A percentile compares a stretch with the other conserved stretches of the same genome.
phyloP scores from a whole-genome alignment of 2,329 filamentous ascomycete genomes.

The Cryoendolithus antarcticus region DNA sequence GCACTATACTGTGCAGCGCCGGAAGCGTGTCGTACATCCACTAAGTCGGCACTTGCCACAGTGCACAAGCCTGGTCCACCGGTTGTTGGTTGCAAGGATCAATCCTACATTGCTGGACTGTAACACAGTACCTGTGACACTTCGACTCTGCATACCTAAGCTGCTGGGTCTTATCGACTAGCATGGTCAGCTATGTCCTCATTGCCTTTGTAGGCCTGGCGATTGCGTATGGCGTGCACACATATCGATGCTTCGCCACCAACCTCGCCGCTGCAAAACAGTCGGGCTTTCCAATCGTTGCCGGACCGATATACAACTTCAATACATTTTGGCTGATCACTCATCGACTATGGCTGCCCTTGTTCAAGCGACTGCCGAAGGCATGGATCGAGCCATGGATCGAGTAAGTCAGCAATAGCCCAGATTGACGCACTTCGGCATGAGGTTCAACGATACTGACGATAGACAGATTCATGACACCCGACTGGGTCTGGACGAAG shows the following conservation, averaged over 20 bases:
- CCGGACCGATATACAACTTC: slow-evolving; percentile 34
- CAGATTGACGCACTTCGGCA: too few relatives aligned
- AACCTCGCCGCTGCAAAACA: slow-evolving; percentile 34
- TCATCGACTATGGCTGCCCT: slow-evolving; percentile 40
- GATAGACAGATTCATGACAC: slow-evolving; percentile 42
- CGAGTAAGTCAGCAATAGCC: slow-evolving; percentile 47
- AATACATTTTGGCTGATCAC: slow-evolving; percentile 45
- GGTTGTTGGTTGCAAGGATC: too few relatives aligned
- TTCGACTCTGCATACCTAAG: too few relatives aligned
- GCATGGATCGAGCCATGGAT: slow-evolving; percentile 47
- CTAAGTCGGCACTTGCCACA: too few relatives aligned
- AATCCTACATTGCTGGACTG: too few relatives aligned
- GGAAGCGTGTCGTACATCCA: too few relatives aligned
- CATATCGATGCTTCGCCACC: slow-evolving; percentile 25
- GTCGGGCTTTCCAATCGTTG: slow-evolving; percentile 34
- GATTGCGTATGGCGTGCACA: slow-evolving; percentile 22
- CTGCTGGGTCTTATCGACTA: too few relatives aligned
- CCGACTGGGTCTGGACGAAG: slow-evolving; percentile 47
- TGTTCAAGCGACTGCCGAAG: slow-evolving; percentile 44
- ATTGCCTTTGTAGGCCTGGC: slow-evolving; percentile 20
- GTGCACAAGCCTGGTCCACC: too few relatives aligned
- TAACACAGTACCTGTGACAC: too few relatives aligned
- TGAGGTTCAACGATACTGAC: too few relatives aligned
- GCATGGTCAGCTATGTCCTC: slow-evolving; percentile 12
- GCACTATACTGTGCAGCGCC: too few relatives aligned